Percentiles rank a stretch among this genome's conserved stretches.
phyloP scores from a whole-genome alignment of 331 rosid species.

The Quercus phellos region DNA sequence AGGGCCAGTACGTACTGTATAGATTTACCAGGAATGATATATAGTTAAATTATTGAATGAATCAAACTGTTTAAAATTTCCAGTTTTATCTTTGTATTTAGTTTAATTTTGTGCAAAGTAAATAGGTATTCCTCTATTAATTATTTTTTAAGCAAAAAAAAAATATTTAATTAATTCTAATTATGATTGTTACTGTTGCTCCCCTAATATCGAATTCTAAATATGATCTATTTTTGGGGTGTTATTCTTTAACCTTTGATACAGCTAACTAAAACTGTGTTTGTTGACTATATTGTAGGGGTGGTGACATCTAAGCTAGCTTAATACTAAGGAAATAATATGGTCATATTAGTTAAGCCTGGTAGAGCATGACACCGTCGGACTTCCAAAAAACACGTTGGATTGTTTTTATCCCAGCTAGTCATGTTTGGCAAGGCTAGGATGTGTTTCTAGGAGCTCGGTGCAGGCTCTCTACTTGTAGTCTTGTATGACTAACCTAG shows the following conservation, averaged over 20 bases:
- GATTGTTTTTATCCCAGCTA: conserved; percentile 18
- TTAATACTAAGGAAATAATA: background rate
- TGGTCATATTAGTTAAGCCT: conserved; percentile 3
- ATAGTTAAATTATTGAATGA: too few relatives aligned
- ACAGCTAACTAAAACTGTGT: background rate
- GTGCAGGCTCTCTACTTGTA: background rate
- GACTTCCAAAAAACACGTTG: background rate
- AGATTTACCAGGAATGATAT: too few relatives aligned
- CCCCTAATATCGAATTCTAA: background rate
- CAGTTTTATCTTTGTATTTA: too few relatives aligned
- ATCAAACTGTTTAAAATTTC: too few relatives aligned
- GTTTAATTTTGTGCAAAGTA: too few relatives aligned
- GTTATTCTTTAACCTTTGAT: background rate
- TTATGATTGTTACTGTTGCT: too few relatives aligned
- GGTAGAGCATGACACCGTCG: background rate
- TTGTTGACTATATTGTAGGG: background rate
- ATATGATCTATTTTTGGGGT: background rate
- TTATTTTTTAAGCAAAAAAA: too few relatives aligned
- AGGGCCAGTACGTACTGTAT: too few relatives aligned
- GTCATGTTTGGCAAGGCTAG: background rate
- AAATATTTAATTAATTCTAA: too few relatives aligned
- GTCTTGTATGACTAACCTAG: background rate
- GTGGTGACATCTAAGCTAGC: background rate
- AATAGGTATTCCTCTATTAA: too few relatives aligned
- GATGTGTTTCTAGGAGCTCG: background rate